Evolutionary conservation across 177 flowering plant genomes (phyloP).

Genomic region (Telopea speciosissima): DNA sequence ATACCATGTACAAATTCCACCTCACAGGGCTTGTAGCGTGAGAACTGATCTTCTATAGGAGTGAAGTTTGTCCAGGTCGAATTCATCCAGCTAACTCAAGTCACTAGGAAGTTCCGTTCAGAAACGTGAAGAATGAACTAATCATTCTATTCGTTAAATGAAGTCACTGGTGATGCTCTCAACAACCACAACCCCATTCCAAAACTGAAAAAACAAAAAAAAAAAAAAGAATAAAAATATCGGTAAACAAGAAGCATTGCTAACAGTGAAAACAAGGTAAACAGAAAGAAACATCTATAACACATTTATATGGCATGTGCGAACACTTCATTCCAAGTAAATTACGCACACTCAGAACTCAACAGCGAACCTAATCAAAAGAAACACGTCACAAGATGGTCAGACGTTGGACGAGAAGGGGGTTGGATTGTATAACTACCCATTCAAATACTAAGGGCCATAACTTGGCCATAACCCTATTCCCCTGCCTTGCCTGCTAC

Average conservation of each 20-base stretch:
- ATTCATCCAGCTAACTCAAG: slow-evolving; percentile 1
- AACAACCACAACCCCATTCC: no score
- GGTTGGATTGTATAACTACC: no score
- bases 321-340: neutral
- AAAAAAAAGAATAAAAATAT: neutral
- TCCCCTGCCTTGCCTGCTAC: neutral
- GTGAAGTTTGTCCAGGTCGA: neutral
- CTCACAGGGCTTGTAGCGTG: neutral
- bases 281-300: no score
- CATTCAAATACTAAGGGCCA: no score
- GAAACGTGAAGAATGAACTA: neutral
- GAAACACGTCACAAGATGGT: neutral
- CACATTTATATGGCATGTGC: no score
- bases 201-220: neutral
- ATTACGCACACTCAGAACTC: no score
- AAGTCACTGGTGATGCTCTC: neutral
- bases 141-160: neutral
- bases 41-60: neutral
- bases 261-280: no score
- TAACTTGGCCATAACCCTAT: neutral
- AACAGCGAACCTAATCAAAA: neutral
- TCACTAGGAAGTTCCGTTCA: slow-evolving; percentile 1
- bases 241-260: no score
- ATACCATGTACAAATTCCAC: neutral
- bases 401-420: neutral